Evolutionary conservation across 2,329 filamentous ascomycete genomes (phyloP).

Genomic region (Stagonosporopsis cucurbitacearum): DNA sequence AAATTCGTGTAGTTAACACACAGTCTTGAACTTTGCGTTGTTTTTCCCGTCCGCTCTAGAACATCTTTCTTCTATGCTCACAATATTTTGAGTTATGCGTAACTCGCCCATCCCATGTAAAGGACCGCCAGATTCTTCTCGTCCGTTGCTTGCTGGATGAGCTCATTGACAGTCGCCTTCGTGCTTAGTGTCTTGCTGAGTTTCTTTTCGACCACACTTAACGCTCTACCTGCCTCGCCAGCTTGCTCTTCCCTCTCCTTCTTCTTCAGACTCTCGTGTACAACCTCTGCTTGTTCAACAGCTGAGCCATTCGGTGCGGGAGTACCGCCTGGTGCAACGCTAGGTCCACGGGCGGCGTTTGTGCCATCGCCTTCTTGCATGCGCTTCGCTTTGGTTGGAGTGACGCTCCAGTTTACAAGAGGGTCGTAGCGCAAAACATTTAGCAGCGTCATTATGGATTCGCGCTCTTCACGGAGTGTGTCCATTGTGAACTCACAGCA

Average conservation of each 20-base stretch:
- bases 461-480: constrained; percentile 90
- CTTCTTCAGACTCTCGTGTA: constrained; percentile 44
- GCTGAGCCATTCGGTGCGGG: constrained; percentile 35
- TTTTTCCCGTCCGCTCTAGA: not conserved
- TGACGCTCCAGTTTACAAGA: constrained; percentile 93
- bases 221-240: constrained; percentile 86
- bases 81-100: constrained; percentile 31
- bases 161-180: constrained; percentile 91
- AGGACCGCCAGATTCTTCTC: constrained; percentile 90
- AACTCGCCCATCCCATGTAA: constrained; percentile 57
- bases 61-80: not conserved
- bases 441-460: constrained; percentile 97
- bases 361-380: constrained; percentile 71
- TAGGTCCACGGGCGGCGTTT: constrained; percentile 39
- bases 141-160: constrained; percentile 95
- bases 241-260: constrained; percentile 63
- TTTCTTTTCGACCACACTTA: constrained; percentile 96
- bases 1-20: not conserved
- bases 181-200: constrained; percentile 92
- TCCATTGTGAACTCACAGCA: constrained; percentile 98
- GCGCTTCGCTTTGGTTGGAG: constrained; percentile 68
- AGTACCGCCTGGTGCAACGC: constrained; percentile 37
- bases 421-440: constrained; percentile 99
- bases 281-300: constrained; percentile 30
- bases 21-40: not conserved